Evolutionary conservation across 805 yeast species (phyloP).

Genomic region (Candida montana): DNA sequence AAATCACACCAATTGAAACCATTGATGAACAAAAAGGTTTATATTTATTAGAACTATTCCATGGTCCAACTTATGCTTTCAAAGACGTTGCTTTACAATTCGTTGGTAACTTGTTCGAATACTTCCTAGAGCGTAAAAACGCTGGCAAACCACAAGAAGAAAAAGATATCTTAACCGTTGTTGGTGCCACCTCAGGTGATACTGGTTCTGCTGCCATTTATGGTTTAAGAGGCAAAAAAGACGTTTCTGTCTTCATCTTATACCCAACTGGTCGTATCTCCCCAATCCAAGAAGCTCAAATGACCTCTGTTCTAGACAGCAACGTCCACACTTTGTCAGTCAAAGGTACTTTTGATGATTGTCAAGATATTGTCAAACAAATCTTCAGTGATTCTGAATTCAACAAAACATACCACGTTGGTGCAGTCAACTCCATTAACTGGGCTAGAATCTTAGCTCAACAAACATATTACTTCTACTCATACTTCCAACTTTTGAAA

Average conservation of each 20-base stretch:
- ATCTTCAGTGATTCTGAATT: constrained; percentile 87
- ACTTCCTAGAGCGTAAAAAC: constrained; percentile 76
- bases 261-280: constrained; percentile 98
- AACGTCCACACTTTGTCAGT: constrained; percentile 95
- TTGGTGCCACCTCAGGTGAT: constrained; percentile 99
- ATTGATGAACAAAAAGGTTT: constrained; percentile 54
- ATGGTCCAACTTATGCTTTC: constrained; percentile 98
- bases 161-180: constrained; percentile 85
- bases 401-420: constrained; percentile 86
- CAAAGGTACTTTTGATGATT: constrained; percentile 95
- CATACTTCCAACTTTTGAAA: constrained; percentile 71
- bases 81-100: constrained; percentile 98
- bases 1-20: constrained; percentile 79
- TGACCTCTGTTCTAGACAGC: constrained; percentile 91
- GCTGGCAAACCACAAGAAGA: constrained; percentile 43
- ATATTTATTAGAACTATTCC: constrained; percentile 87
- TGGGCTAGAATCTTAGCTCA: constrained; percentile 99
- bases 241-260: constrained; percentile 93
- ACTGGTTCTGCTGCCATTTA: constrained; percentile 99
- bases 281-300: constrained; percentile 96
- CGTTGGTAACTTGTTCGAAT: constrained; percentile 95
- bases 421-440: constrained; percentile 97
- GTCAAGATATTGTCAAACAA: constrained; percentile 94
- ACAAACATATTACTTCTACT: constrained; percentile 91
- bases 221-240: constrained; percentile 94